A percentile compares a stretch with the other conserved stretches of the same genome.
These are phyloP conservation scores for Leccinum barrowsii DNA, from an alignment of 768 basidiomycete genomes.

Conservation along the genomic window DNA sequence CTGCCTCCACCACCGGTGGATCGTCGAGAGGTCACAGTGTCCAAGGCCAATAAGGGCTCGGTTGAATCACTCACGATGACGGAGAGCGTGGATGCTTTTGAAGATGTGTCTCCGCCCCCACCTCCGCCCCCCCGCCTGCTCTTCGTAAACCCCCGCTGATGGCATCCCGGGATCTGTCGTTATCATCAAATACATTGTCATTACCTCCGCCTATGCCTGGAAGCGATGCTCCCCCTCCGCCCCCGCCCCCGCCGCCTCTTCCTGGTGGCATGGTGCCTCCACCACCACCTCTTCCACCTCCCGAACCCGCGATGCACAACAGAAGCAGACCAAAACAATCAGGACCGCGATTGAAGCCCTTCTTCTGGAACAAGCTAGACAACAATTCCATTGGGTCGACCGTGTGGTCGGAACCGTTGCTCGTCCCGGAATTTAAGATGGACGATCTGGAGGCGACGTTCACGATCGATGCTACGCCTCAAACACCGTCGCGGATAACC, in stretches of 20 bases:
- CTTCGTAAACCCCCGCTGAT: neutral
- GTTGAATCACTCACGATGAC: constrained; percentile 5
- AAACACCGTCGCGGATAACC: constrained; percentile 39
- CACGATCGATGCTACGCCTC: constrained; percentile 46
- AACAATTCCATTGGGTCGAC: constrained; percentile 41
- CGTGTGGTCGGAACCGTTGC: constrained; percentile 66
- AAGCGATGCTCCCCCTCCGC: constrained; percentile 5
- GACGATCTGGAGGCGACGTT: constrained; percentile 76
- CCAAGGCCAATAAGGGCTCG: constrained; percentile 3
- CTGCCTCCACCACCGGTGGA: constrained; percentile 52
- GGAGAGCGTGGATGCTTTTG: constrained; percentile 11
- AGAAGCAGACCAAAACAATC: constrained; percentile 31
- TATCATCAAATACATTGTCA: too few relatives aligned
- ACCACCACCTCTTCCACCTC: constrained; percentile 21
- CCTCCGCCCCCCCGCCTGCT: constrained; percentile 17
- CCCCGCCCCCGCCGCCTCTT: neutral
- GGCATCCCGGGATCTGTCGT: too few relatives aligned
- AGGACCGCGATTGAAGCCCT: constrained; percentile 70
- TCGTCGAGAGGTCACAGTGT: constrained; percentile 5
- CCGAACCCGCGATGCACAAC: constrained; percentile 30
- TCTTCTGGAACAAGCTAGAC: constrained; percentile 88
- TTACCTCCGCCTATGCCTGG: constrained; percentile 4
- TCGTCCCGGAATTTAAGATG: constrained; percentile 47
- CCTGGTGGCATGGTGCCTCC: neutral
- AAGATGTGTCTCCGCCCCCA: constrained; percentile 5